phyloP scores from a whole-genome alignment of 108 stramenopile genomes.

The Pelagomonas calceolata region DNA sequence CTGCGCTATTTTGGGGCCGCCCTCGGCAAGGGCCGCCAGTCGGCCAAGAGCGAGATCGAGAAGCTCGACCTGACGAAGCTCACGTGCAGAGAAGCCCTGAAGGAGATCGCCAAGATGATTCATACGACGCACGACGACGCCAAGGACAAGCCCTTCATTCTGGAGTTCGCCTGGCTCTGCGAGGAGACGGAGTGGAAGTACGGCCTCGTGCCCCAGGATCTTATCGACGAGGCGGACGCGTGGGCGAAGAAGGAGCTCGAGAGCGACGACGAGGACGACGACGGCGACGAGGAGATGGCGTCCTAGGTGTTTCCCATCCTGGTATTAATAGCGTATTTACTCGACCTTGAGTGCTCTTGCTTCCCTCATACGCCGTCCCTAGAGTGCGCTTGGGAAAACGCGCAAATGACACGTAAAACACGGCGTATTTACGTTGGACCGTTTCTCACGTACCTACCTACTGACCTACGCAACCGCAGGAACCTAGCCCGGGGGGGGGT shows the following conservation, averaged over 20 bases:
- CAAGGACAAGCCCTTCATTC: slow-evolving; percentile 96
- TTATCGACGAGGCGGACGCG: slow-evolving; percentile 52
- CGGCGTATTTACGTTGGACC: too few species aligned
- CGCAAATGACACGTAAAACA: too few species aligned
- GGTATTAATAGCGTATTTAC: too few species aligned
- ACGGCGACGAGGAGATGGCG: slow-evolving; percentile 57
- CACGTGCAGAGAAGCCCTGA: slow-evolving; percentile 74
- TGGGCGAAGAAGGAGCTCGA: slow-evolving; percentile 82
- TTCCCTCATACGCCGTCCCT: too few species aligned
- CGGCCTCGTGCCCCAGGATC: slow-evolving; percentile 68
- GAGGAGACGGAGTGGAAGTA: slow-evolving; percentile 74
- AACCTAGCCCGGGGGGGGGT: too few species aligned
- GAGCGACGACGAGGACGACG: slow-evolving; percentile 67
- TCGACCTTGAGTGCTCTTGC: too few species aligned
- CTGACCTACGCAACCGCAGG: too few species aligned
- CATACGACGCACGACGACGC: slow-evolving; percentile 73
- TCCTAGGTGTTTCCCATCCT: too few species aligned
- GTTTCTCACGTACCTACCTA: too few species aligned
- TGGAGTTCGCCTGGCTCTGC: slow-evolving; percentile 90
- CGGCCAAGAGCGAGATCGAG: slow-evolving; percentile 97
- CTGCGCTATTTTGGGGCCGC: slow-evolving; percentile 86
- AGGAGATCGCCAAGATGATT: slow-evolving; percentile 83
- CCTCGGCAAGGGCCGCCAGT: slow-evolving; percentile 90
- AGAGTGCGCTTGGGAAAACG: too few species aligned
- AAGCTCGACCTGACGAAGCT: slow-evolving; percentile 46